Evolutionary conservation across 202 grass and related monocot species (phyloP), one percentile per base, ranked within the genome.

Genomic region (Panicum hallii): DNA sequence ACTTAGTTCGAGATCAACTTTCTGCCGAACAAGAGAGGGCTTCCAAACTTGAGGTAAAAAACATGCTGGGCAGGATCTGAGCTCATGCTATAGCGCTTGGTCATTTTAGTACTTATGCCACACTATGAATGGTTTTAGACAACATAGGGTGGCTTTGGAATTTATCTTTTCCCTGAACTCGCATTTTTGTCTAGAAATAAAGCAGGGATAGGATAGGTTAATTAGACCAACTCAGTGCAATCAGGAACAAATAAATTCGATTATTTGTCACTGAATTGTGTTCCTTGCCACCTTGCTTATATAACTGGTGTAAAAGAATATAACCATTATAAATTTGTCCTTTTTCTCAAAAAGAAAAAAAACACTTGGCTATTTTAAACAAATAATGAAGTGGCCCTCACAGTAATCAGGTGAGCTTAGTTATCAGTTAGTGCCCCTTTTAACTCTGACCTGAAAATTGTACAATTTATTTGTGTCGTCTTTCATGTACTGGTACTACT

Each of bases 41-140:
- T 61, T 87, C 80, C 47, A 86, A 87, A 77, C 83, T 87, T 30
- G 87, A 92, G 90, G 90, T 92, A 86, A 47, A 30, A 55, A 46
- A 77, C n/a, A 30, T 70, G 74, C 30, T 19, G 34, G 23, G 20
- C 46, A 69, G 44, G 43, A 26, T 84, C 42, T 66, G 26, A 72
- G 57, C 61, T 22, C 40, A 67, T 90, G 64, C 74, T 90, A 15
- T 67, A 73, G 8, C 32, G 74, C 70, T 67, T 28, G 44, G 69
- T 75, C 12, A 57, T n/a, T 49, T 80, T 3, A 12, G 68, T 69
- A 67, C 60, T 41, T 11, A 23, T 20, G 22, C 1, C 17, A 86
- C 48, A 60, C 62, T 68, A 61, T 61, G 65, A 70, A 60, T 48
- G 7, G 20, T 75, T 74, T 75, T 36, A 17, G 50, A 19, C 13